Percentiles rank a stretch among this genome's conserved stretches.
Evolutionary conservation across 257 asterid genomes (phyloP).

Genomic region (Fraxinus anomala): DNA sequence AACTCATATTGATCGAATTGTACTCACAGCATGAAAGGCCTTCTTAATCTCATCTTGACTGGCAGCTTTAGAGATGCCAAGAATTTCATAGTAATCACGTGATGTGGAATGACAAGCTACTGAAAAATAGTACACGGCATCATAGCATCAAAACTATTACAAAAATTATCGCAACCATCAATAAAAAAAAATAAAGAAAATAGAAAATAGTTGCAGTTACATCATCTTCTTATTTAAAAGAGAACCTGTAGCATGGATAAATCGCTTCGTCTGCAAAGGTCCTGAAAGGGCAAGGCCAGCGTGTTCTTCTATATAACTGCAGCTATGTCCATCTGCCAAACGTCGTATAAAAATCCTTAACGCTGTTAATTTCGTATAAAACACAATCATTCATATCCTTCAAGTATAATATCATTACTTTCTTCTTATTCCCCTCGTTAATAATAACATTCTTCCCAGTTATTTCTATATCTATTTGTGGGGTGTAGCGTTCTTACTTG

Average conservation of each 20-base stretch:
- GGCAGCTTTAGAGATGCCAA: conserved; percentile 74
- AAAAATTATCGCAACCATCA: conserved; percentile 11
- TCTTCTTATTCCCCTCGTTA: neutral
- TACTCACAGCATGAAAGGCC: conserved; percentile 81
- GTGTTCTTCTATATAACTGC: conserved; percentile 31
- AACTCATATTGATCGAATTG: conserved; percentile 18
- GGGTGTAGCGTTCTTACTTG: conserved; percentile 44
- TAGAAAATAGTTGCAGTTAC: neutral
- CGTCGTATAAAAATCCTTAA: conserved; percentile 30
- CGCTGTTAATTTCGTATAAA: conserved; percentile 17
- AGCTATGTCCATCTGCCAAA: conserved; percentile 40
- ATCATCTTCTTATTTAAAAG: conserved; percentile 4
- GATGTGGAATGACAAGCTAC: conserved; percentile 49
- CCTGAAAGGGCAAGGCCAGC: conserved; percentile 38
- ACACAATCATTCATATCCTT: neutral
- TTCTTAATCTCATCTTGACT: conserved; percentile 75
- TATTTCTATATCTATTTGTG: neutral
- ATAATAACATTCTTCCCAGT: neutral
- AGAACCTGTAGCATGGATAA: conserved; percentile 79
- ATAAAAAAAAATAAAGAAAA: too few relatives aligned
- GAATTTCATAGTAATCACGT: conserved; percentile 72
- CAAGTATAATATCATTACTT: neutral
- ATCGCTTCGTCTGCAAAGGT: conserved; percentile 44
- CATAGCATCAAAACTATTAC: conserved; percentile 20
- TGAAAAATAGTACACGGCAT: conserved; percentile 26